Evolutionary conservation across 2,329 filamentous ascomycete genomes (phyloP).

Genomic region (Aspergillus intermedius): DNA sequence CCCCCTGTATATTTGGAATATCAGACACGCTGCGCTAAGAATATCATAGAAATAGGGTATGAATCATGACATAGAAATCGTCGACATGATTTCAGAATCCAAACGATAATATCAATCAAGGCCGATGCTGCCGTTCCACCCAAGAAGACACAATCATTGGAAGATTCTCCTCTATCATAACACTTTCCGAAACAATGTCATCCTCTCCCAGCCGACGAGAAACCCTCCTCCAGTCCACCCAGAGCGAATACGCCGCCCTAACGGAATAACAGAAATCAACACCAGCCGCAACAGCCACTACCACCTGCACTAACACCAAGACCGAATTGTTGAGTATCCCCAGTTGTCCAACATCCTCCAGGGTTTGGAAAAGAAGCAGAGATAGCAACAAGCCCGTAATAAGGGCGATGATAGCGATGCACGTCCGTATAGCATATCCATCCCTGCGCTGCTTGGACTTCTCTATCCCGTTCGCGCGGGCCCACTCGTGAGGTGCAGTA

Average conservation of each 20-base stretch:
- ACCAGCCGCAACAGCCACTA: background rate
- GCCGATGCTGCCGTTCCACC: slow-evolving; percentile 3
- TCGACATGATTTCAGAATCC: background rate
- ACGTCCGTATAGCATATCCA: background rate
- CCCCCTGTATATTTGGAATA: background rate
- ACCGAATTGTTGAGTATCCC: background rate
- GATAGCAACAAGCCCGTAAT: background rate
- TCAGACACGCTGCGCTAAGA: background rate
- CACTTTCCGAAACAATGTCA: background rate
- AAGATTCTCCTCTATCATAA: slow-evolving; percentile 1
- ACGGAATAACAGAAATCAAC: slow-evolving; percentile 1
- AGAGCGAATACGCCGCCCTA: slow-evolving; percentile 1
- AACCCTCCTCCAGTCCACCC: slow-evolving; percentile 1
- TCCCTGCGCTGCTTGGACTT: background rate
- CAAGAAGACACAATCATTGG: slow-evolving; percentile 1
- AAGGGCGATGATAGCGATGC: slow-evolving; percentile 1
- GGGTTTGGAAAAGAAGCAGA: background rate
- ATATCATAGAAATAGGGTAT: background rate
- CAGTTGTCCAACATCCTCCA: background rate
- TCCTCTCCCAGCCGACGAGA: background rate
- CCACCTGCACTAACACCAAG: background rate
- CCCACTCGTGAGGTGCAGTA: background rate
- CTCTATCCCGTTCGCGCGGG: background rate
- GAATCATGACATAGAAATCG: background rate
- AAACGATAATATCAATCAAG: background rate